Evolutionary conservation across 768 basidiomycete genomes (phyloP).

Genomic region (Mycena olivaceomarginata): DNA sequence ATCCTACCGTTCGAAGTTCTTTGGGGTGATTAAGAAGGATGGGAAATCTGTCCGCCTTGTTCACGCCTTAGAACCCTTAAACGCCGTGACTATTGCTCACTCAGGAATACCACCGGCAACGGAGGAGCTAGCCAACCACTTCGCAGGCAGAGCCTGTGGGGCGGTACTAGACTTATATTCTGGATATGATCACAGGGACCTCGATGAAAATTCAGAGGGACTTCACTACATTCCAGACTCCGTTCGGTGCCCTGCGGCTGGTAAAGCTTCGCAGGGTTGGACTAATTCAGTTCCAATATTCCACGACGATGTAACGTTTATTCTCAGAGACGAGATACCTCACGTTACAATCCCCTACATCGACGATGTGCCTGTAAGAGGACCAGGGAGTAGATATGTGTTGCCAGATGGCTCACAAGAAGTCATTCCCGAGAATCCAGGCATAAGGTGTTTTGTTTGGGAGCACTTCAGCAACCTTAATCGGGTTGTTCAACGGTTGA

Average conservation of each 20-base stretch:
- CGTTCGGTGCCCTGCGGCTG: background rate
- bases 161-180: no score
- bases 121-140: background rate
- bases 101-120: background rate
- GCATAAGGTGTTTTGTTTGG: no score
- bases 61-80: background rate
- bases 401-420: background rate
- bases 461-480: no score
- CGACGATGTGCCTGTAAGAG: background rate
- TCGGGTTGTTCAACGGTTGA: no score
- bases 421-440: background rate
- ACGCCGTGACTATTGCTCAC: background rate
- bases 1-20: no score
- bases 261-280: background rate
- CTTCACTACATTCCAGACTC: background rate
- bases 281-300: conserved; percentile 6
- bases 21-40: no score
- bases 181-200: no score
- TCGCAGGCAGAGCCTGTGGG: no score
- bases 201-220: background rate
- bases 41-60: background rate
- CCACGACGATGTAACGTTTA: background rate
- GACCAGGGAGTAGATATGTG: background rate
- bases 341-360: background rate
- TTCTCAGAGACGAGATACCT: background rate